Percentiles rank a stretch among this genome's conserved stretches.
Evolutionary conservation across 2,329 filamentous ascomycete genomes (phyloP).

Genomic region (Exserohilum rostratum): DNA sequence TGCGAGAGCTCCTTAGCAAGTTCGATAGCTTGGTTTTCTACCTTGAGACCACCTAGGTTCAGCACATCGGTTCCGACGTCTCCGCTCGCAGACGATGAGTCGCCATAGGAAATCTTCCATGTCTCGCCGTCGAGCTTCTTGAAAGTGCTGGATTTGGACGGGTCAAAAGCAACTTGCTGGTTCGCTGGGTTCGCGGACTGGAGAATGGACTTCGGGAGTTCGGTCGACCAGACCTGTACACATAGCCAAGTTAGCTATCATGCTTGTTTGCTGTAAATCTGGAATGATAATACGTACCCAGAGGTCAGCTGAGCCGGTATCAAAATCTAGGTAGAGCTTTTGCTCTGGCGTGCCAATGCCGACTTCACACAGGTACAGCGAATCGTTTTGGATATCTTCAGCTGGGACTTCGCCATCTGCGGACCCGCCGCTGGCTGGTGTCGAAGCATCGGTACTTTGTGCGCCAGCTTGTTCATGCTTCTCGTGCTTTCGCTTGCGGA

Average conservation of each 20-base stretch:
- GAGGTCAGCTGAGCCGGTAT: constrained; percentile 72
- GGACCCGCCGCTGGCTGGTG: neutral
- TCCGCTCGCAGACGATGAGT: constrained; percentile 66
- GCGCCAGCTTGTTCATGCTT: constrained; percentile 1
- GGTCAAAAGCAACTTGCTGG: constrained; percentile 59
- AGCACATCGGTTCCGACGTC: constrained; percentile 69
- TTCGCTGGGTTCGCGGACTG: constrained; percentile 56
- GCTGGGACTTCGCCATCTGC: constrained; percentile 24
- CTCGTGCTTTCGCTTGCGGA: constrained; percentile 19
- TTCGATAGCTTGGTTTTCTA: constrained; percentile 67
- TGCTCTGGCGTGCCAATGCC: constrained; percentile 64
- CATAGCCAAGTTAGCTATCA: constrained; percentile 1
- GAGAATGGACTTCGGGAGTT: constrained; percentile 34
- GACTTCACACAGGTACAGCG: constrained; percentile 58
- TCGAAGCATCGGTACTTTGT: constrained; percentile 7
- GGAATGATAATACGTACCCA: constrained; percentile 45
- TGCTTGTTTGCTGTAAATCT: neutral
- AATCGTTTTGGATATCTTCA: constrained; percentile 34
- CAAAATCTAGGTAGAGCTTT: constrained; percentile 67
- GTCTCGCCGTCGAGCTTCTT: constrained; percentile 53
- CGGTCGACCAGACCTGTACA: constrained; percentile 30
- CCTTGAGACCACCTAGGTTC: constrained; percentile 62
- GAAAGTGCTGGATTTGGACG: constrained; percentile 45
- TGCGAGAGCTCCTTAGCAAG: constrained; percentile 63
- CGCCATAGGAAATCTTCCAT: constrained; percentile 69